Conservation (phyloP, 441 rosid genomes). For the Metrosideros polymorpha region DNA sequence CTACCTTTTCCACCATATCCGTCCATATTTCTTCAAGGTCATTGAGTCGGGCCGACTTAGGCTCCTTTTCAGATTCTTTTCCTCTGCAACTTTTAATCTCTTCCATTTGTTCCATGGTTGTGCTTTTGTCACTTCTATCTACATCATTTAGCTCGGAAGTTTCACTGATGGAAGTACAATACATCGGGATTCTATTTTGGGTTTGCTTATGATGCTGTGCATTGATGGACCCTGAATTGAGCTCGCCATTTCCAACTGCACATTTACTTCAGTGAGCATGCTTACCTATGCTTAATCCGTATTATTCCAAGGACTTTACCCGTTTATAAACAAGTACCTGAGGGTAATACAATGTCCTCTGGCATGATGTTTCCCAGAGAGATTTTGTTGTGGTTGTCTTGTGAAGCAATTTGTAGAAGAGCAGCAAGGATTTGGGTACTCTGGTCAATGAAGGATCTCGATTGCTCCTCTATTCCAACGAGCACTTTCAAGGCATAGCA, state of each 20-base stretch:
- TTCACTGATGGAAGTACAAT: not conserved
- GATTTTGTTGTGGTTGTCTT: not conserved
- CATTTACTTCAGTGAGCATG: not conserved
- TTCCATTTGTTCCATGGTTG: not conserved
- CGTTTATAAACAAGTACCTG: slow-evolving; percentile 3
- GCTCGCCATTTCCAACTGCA: slow-evolving; percentile 4
- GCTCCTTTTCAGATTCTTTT: not conserved
- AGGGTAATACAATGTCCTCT: not conserved
- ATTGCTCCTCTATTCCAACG: slow-evolving; percentile 10
- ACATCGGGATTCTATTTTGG: not conserved
- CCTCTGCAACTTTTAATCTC: not conserved
- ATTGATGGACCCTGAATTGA: not conserved
- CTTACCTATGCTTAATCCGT: not conserved
- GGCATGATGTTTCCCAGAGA: not conserved
- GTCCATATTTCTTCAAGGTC: slow-evolving; percentile 14
- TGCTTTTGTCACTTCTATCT: not conserved
- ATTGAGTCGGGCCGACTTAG: not conserved
- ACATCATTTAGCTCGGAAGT: not conserved
- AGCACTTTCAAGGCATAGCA: slow-evolving; percentile 15
- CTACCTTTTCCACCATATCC: slow-evolving; percentile 10
- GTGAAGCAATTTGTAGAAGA: slow-evolving; percentile 13
- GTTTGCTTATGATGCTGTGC: not conserved
- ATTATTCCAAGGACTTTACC: not conserved
- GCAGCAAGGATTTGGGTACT: slow-evolving; percentile 9
- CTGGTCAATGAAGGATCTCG: slow-evolving; percentile 3